Evolutionary conservation across 306 rosid species (phyloP).

Genomic region (Vigna unguiculata): DNA sequence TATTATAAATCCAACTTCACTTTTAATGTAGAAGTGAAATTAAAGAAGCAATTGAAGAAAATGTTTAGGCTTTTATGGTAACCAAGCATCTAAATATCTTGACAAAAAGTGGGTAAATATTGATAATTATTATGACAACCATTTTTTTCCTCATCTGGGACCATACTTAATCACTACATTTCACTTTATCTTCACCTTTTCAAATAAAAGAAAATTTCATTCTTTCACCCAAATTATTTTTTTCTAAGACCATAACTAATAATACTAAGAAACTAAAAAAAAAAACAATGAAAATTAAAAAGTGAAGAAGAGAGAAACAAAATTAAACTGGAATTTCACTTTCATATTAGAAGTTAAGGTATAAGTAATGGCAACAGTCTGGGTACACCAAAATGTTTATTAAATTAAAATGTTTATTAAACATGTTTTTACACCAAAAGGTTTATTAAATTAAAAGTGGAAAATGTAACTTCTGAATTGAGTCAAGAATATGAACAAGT

Average conservation of each 20-base stretch:
- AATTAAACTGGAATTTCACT: background rate
- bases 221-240: background rate
- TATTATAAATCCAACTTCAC: background rate
- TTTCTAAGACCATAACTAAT: background rate
- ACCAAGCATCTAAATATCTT: conserved; percentile 5
- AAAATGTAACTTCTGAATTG: background rate
- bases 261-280: background rate
- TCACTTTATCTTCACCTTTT: conserved; percentile 19
- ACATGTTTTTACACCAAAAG: background rate
- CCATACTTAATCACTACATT: conserved; percentile 40
- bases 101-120: conserved; percentile 12
- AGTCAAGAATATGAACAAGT: background rate
- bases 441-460: background rate
- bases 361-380: background rate
- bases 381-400: background rate
- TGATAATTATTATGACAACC: conserved; percentile 39
- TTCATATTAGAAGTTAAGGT: background rate
- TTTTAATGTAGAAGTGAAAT: conserved; percentile 17
- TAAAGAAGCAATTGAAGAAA: conserved; percentile 25
- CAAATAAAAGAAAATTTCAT: background rate
- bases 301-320: background rate
- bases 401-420: background rate
- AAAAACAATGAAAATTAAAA: background rate
- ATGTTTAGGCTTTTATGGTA: conserved; percentile 17
- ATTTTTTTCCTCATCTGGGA: conserved; percentile 33